Base-by-base conservation (phyloP, 768 basidiomycete genomes). In the Leucocoprinus leucothites region DNA sequence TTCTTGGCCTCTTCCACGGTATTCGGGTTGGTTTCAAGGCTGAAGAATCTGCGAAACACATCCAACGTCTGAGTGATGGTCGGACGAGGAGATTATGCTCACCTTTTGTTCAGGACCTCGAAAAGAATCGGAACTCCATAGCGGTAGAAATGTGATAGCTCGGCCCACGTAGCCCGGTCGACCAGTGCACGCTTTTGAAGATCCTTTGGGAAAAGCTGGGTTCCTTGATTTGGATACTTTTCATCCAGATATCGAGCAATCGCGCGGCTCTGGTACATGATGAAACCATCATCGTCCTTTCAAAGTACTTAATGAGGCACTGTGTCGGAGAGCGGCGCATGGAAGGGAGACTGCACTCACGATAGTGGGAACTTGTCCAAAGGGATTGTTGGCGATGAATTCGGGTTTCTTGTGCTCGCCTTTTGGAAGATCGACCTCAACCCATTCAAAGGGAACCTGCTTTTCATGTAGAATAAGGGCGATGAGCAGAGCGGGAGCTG, bases 181-280 rank as follows among this genome's bases (percentile, higher is more conserved):
- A 75, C 75, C 11, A 69, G 56, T 25, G 70, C 69, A 19, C 60
- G 56, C 21, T 67, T 63, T 46, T 72, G 6, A 83, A 62, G 51
- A 26, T 69, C 67, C 1, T 65, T 67, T 4, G 84, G 83, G 41
- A 80, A 63, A 26, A 84, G 71, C 16, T 60, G 46, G 2, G 74
- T 71, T 28, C 79, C 80, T 59, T 79, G 74, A 47, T 64, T 58
- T 1, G 71, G 64, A 56, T 83, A 77, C 62, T 82, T 83, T 46
- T 63, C 63, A 28, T 69, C 74, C 56, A 84, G 58, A 65, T 85
- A 86, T 21, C 78, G 75, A 22, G 63, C 63, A 51, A 85, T 82
- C 0, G 82, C 82, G 18, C 82, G 74, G 40, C 73, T 74, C 56
- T 83, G 82, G 66, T 73, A 83, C 14, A 87, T 62, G 48, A 73